Evolutionary conservation across 352 stramenopile species (phyloP), one percentile per base, ranked within the genome.

Genomic region (Lagenidium sp.): DNA sequence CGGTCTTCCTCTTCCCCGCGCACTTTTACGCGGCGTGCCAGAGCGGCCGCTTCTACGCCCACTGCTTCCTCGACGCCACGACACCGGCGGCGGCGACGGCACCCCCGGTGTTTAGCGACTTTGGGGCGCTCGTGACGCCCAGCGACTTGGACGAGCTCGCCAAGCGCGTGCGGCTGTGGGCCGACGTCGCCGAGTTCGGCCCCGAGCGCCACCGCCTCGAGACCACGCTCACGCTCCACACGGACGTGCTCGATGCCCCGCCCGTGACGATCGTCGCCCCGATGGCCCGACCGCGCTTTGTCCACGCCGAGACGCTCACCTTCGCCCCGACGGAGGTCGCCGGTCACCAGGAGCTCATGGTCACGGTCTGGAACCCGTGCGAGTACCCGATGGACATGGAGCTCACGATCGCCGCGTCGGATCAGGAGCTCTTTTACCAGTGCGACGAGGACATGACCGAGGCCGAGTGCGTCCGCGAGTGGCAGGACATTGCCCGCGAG

Each of bases 271-370:
- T 57, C 13, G 18, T 15, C 15, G 24, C n/a, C 4, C 47, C 50
- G 3, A 28, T 81, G 22, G 36, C 62, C 20, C 70, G 67, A 8
- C 62, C 70, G 28, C 18, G 18, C 2, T 50, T 57, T 20, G 40
- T 57, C 41, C 18, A n/a, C n/a, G n/a, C n/a, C n/a, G n/a, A n/a
- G 7, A 16, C 20, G 8, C 12, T 48, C 6, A 4, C 21, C 7
- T 82, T 85, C 40, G 26, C 39, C 2, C 16, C 80, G 12, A 78
- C 70, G 6, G 63, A 82, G n/a, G n/a, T n/a, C n/a, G n/a, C n/a
- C n/a, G n/a, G n/a, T n/a, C n/a, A n/a, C n/a, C n/a, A n/a, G n/a
- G n/a, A n/a, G n/a, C n/a, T n/a, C n/a, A n/a, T n/a, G 10, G 44
- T 85, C 21, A 47, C 47, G 2, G 58, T 82, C 18, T 44, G 22